phyloP scores from a whole-genome alignment of 1,284 basidiomycete genomes.

The Sanghuangporus weigelae region DNA sequence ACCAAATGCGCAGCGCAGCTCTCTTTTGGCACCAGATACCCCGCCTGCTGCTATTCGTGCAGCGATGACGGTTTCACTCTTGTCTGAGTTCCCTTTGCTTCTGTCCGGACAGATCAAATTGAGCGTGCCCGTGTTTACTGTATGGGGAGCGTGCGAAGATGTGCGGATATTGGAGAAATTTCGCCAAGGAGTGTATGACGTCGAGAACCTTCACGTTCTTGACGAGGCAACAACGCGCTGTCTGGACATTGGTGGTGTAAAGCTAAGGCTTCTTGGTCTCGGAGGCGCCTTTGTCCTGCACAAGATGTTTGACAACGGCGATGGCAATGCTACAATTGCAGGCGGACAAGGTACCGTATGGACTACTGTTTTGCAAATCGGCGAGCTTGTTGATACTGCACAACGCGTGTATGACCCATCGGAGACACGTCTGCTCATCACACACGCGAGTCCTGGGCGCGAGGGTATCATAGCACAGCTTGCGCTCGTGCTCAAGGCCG shows the following conservation, averaged over 20 bases:
- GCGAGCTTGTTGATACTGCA: constrained; percentile 96
- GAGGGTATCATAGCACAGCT: constrained; percentile 93
- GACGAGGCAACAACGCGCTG: constrained; percentile 93
- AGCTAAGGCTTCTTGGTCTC: constrained; percentile 88
- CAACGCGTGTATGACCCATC: constrained; percentile 90
- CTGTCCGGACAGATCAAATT: constrained; percentile 86
- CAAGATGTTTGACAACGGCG: constrained; percentile 97
- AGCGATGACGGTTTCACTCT: constrained; percentile 62
- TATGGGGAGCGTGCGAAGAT: constrained; percentile 98
- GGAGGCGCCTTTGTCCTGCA: constrained; percentile 95
- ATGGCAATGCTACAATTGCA: constrained; percentile 92
- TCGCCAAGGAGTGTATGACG: constrained; percentile 73
- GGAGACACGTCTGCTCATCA: constrained; percentile 91
- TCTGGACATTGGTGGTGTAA: constrained; percentile 90
- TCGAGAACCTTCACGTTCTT: constrained; percentile 86
- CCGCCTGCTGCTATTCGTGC: constrained; percentile 56
- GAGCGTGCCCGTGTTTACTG: constrained; percentile 90
- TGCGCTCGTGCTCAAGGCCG: constrained; percentile 86
- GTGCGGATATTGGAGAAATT: constrained; percentile 91
- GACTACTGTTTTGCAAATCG: constrained; percentile 96
- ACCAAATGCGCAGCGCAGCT: constrained; percentile 72
- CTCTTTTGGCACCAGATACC: constrained; percentile 70
- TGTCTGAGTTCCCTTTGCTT: constrained; percentile 93
- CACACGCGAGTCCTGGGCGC: constrained; percentile 89
- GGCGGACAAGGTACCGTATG: constrained; percentile 99